Base-by-base conservation (phyloP, 108 stramenopile species). In the Conticribra weissflogii region DNA sequence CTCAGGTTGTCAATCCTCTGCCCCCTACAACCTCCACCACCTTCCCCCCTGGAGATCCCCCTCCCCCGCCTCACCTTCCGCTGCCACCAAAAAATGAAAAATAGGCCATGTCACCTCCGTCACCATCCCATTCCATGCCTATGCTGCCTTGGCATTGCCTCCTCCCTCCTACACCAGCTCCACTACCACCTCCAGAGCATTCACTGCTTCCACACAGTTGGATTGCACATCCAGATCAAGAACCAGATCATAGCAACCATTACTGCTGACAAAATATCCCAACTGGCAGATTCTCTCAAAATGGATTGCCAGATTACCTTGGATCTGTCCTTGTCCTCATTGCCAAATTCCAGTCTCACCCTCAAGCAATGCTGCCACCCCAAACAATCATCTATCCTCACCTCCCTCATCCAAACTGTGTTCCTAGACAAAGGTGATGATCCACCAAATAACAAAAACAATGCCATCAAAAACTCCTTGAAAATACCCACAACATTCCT, bases 391-490 rank as follows among this genome's bases (percentile, higher is more conserved):
- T 67, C 74, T n/a, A 24, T 75, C 3, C 74, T 66, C 2, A 75
- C 74, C 45, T 60, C 74, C 3, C 74, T 67, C 22, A 41, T 66
- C 19, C 65, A 66, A 17, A 75, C 74, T 18, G 31, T 71, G 54
- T 41, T 52, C 23, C 62, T 75, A 25, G 25, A 30, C 25, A 28
- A 25, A 45, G 64, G 57, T 44, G 54, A 33, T n/a, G 71, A 66
- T 36, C 29, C 36, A 47, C n/a, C 19, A 30, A 28, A 27, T 48
- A 27, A 31, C 4, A 33, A 12, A 31, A 41, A 41, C 36, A 41
- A 12, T 12, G 12, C 36, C 36, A 41, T 5, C 36, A 41, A 12
- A 5, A 41, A 41, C 36, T 9, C 5, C 36, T 9, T 12, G 5
- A 41, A 41, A 41, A 29, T 50, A 23, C 73, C 58, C 32, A 78